Conservation (phyloP, 108 stramenopile genomes). For the Skeletonema potamos region DNA sequence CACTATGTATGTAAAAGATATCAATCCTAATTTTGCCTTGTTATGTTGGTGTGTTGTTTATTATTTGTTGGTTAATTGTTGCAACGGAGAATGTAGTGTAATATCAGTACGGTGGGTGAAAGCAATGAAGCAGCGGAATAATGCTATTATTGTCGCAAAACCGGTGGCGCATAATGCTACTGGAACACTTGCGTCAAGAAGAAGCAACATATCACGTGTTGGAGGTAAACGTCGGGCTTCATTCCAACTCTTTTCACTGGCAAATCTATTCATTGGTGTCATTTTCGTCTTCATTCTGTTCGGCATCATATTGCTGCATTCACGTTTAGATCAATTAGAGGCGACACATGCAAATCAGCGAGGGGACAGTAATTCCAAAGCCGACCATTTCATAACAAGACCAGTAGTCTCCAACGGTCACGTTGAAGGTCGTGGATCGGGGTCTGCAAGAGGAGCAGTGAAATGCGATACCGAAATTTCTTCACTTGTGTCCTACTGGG, state of each 20-base stretch:
- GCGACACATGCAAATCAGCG: neutral
- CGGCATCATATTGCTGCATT: neutral
- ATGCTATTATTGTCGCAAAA: neutral
- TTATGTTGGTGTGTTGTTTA: too few species aligned
- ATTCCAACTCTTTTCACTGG: neutral
- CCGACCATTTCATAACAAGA: neutral
- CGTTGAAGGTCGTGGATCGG: slow-evolving; percentile 3
- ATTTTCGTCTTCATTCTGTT: neutral
- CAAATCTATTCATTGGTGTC: neutral
- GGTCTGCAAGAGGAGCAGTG: slow-evolving; percentile 13
- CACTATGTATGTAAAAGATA: too few species aligned
- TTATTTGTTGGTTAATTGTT: too few species aligned
- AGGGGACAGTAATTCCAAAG: neutral
- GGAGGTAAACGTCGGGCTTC: neutral
- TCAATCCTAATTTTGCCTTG: too few species aligned
- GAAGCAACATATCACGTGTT: neutral
- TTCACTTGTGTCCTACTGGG: slow-evolving; percentile 59
- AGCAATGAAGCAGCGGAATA: neutral
- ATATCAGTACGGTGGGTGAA: too few species aligned
- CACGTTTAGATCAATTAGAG: neutral
- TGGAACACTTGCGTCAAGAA: neutral
- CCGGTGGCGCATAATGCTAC: neutral
- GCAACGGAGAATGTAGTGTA: too few species aligned
- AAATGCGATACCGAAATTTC: slow-evolving; percentile 23
- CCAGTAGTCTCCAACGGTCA: neutral